Percentiles rank a stretch among this genome's conserved stretches.
phyloP scores from a whole-genome alignment of 495 filamentous ascomycete species.

The Tuber calosporum region DNA sequence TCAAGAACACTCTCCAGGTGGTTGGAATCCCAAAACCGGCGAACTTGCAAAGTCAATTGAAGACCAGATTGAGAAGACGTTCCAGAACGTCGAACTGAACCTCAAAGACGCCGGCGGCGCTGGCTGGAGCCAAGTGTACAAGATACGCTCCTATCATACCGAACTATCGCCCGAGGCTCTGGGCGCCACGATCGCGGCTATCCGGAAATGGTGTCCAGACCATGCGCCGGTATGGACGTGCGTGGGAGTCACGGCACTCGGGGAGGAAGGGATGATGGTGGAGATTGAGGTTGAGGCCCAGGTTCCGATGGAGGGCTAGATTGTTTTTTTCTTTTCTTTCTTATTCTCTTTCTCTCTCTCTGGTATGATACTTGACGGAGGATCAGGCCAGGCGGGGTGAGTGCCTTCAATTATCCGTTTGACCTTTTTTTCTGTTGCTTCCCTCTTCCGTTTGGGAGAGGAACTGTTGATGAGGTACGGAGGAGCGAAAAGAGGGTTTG shows the following conservation, averaged over 20 bases:
- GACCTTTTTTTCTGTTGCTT: not conserved
- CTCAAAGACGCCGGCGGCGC: slow-evolving; percentile 51
- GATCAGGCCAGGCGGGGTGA: not conserved
- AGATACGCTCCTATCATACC: slow-evolving; percentile 48
- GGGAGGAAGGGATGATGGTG: slow-evolving; percentile 49
- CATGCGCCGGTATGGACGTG: slow-evolving; percentile 51
- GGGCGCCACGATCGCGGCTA: slow-evolving; percentile 46
- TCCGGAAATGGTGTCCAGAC: slow-evolving; percentile 49
- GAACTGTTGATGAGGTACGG: no score
- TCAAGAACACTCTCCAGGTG: slow-evolving; percentile 42
- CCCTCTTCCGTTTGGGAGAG: not conserved
- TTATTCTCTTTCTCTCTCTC: no score
- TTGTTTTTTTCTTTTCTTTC: no score
- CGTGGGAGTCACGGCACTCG: slow-evolving; percentile 47
- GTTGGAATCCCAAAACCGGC: slow-evolving; percentile 48
- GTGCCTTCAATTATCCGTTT: not conserved
- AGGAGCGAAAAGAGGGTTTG: no score
- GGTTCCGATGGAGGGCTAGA: slow-evolving; percentile 21
- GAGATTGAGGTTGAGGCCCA: slow-evolving; percentile 54
- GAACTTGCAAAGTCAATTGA: slow-evolving; percentile 44
- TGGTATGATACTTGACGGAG: no score
- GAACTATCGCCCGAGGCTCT: slow-evolving; percentile 45
- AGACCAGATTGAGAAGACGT: slow-evolving; percentile 51
- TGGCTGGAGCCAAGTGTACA: slow-evolving; percentile 55
- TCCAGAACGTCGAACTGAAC: slow-evolving; percentile 49